Percentiles rank a stretch among this genome's conserved stretches.
Conservation (phyloP, 768 basidiomycete species). For the Sporobolomyces pararoseus region DNA sequence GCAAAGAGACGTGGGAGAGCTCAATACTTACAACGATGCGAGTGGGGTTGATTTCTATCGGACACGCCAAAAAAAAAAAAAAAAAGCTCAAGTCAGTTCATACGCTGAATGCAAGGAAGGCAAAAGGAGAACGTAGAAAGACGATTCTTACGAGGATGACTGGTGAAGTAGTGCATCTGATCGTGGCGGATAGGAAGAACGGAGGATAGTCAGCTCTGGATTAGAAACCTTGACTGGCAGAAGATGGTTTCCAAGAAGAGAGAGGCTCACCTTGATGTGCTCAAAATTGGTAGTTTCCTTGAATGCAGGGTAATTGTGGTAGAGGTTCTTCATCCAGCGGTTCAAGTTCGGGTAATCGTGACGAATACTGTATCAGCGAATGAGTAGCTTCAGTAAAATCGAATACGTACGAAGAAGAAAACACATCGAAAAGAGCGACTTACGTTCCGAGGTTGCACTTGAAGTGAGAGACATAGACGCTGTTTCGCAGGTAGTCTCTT, state of each 20-base stretch:
- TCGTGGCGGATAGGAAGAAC: too few relatives aligned
- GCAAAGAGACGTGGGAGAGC: neutral
- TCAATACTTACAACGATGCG: slow-evolving; percentile 22
- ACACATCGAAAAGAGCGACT: neutral
- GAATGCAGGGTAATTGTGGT: slow-evolving; percentile 89
- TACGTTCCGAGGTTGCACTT: slow-evolving; percentile 80
- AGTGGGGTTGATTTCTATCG: slow-evolving; percentile 39
- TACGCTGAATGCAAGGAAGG: neutral
- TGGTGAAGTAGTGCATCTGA: slow-evolving; percentile 23
- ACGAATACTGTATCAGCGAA: slow-evolving; percentile 56
- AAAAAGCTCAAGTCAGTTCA: too few relatives aligned
- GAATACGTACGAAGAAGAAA: too few relatives aligned
- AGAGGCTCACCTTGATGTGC: slow-evolving; percentile 77
- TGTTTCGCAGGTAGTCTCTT: neutral
- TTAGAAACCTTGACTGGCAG: too few relatives aligned
- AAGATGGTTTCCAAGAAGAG: slow-evolving; percentile 49
- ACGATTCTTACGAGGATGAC: slow-evolving; percentile 20
- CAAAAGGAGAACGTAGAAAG: too few relatives aligned
- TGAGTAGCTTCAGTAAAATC: neutral
- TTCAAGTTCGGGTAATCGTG: slow-evolving; percentile 81
- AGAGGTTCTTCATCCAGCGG: slow-evolving; percentile 60
- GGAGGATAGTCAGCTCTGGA: neutral
- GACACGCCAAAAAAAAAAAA: neutral
- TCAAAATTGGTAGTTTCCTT: slow-evolving; percentile 79
- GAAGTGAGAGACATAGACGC: slow-evolving; percentile 83